Base-by-base conservation (phyloP, 371 early-diverging fungal species). In the Nematocida displodere region DNA sequence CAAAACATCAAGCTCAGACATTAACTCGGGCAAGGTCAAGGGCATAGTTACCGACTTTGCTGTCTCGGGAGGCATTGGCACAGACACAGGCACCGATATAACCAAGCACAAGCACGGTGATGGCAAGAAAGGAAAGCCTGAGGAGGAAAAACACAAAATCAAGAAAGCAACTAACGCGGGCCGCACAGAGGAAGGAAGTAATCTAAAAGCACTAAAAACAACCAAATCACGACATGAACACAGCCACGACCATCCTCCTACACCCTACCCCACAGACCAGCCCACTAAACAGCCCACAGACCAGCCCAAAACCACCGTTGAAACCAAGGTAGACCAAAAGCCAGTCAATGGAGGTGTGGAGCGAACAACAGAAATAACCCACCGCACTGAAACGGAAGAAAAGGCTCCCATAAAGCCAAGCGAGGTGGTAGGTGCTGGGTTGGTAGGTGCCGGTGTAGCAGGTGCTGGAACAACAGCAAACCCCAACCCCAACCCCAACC, bases 31-130 rank as follows among this genome's bases (percentile, higher is more conserved):
- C 13, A 44, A 37, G 37, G 48, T 71, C 17, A 42, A 50, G 20
- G 29, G 33, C 22, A 44, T 53, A 13, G 47, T 62, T 11, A 28
- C 58, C 5, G 28, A 28, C 8, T 71, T 71, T 29, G 48, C 7
- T 11, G 62, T 71, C 22, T 36, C 75, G 4, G 75, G 75, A 7
- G 75, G 75, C 0, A 7, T 58, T 1, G 75, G 75, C 17, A 15
- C 59, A 29, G 62, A 37, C 17, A 71, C 61, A 8, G 75, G 24
- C 0, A 49, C 48, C 34, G 50, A 61, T 22, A 34, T 61, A 5
- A 29, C 13, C 29, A 54, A 48, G 54, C 37, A 52, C 40, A 47
- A 55, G 1, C 58, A 68, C 29, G 22, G 47, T 0, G 17, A 42
- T 42, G 4, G 39, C 28, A 46, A 52, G 0, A 20, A 17, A 1